Evolutionary conservation across 768 basidiomycete species (phyloP), one percentile per base, ranked within the genome.

Genomic region (Gymnopilus dilepis): DNA sequence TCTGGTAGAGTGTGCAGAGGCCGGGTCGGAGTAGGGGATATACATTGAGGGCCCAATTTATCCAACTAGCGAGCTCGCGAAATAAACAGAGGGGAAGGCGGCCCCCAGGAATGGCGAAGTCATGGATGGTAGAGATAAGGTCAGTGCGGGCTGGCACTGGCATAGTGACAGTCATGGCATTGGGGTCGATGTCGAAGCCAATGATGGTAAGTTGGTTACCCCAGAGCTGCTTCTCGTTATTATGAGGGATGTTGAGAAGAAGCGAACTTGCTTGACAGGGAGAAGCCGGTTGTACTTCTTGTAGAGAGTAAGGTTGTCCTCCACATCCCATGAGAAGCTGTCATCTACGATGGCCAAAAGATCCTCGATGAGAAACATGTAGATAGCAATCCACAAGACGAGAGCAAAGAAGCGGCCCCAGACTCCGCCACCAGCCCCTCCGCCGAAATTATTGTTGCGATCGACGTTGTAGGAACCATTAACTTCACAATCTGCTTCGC

Each of bases 211-310:
- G n/a, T n/a, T n/a, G n/a, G n/a, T n/a, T n/a, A n/a, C n/a, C n/a
- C n/a, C 21, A 73, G 0, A 77, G 7, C 51, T 85, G 82, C 63
- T 84, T 85, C 4, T 56, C 28, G 2, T 72, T 47, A 7, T 75
- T 70, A 60, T 83, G 80, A 0, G 80, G 81, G 0, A 81, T 61
- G 0, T 76, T 72, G 0, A 82, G 51, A 0, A 67, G 41, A 82
- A 67, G 0, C 31, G 17, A 0, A 60, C 71, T 61, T 83, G 82
- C 0, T 69, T 68, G 0, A 21, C 1, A 0, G 80, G 80, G 11
- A 43, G 7, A 3, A 74, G 47, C 6, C 4, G 33, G 0, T 53
- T 47, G 1, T 67, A 22, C 62, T 80, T 78, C 9, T 37, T 43
- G 61, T 80, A 82, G 2, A 28, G 69, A 0, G 43, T 21, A 1